Base-by-base conservation (phyloP, 1,139 yeast species). In the Meyerozyma smithsonii region DNA sequence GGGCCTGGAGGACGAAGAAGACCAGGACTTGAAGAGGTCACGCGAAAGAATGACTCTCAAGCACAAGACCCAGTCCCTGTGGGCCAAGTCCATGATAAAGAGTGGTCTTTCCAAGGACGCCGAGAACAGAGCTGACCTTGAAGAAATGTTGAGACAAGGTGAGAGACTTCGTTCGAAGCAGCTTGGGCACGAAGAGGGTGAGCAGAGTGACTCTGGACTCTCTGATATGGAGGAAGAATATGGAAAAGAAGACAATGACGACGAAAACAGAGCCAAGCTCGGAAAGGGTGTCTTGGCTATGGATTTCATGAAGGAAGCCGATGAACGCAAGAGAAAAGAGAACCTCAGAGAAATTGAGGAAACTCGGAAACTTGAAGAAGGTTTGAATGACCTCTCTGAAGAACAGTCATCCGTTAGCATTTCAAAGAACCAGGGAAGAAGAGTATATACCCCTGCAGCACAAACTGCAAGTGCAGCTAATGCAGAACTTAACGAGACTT, bases 231-330 rank as follows among this genome's bases (percentile, higher is more conserved):
- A 78, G 52, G 65, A 63, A 14, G 76, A 66, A 5, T 70, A 68
- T 37, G 66, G 60, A 12, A 62, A 64, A 23, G 58, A 58, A 23
- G 58, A 58, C 10, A 64, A 62, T 12, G 59, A 56, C 2, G 59
- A 50, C 10, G 69, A 61, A 8, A 49, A 49, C 10, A 66, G 71
- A 36, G 62, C 66, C 37, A 65, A 66, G 20, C 61, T 84, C 17
- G 94, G 95, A 15, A 89, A 89, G 58, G 97, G 97, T 44, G 83
- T 92, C 20, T 65, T 90, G 68, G 84, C 81, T 36, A 92, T 92
- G 97, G 95, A 89, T 49, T 92, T 92, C 59, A 89, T 90, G 96
- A 81, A 76, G 50, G 84, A 83, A 47, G 97, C 96, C 2, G 92
- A 83, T 48, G 81, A 79, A 38, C 74, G 79, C 52, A 74, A 77